These are phyloP conservation scores for Gastrolobium bilobum DNA, from an alignment of 306 rosid genomes.

Conservation along the genomic window DNA sequence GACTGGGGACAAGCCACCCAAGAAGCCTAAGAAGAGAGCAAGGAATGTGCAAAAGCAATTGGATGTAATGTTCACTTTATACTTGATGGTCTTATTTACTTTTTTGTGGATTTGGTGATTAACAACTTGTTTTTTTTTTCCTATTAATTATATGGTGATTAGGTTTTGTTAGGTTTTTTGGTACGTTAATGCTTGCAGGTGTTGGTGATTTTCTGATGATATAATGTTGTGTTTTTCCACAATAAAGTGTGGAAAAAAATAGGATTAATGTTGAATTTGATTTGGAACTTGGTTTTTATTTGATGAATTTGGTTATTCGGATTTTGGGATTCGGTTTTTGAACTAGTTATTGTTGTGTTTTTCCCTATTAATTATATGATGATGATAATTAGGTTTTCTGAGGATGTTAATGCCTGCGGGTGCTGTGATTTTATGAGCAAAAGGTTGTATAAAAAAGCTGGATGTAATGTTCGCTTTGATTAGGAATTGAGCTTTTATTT, in stretches of 20 bases:
- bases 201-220: background rate
- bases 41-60: conserved; percentile 42
- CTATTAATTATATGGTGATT: background rate
- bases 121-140: background rate
- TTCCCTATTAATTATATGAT: background rate
- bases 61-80: conserved; percentile 50
- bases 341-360: background rate
- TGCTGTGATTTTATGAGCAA: conserved; percentile 15
- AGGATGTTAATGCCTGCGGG: background rate
- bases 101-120: background rate
- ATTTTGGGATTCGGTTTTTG: background rate
- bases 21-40: conserved; percentile 48
- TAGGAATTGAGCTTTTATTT: background rate
- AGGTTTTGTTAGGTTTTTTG: background rate
- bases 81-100: background rate
- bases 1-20: conserved; percentile 51
- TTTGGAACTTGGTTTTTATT: background rate
- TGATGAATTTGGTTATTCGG: background rate
- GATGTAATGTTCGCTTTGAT: conserved; percentile 43
- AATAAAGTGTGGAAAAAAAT: too few species aligned
- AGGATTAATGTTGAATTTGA: background rate
- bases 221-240: background rate
- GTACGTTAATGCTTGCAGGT: background rate
- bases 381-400: background rate
- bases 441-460: conserved; percentile 43